These are phyloP conservation scores for Skeletonema costatum DNA, from an alignment of 108 stramenopile species.

Conservation along the genomic window DNA sequence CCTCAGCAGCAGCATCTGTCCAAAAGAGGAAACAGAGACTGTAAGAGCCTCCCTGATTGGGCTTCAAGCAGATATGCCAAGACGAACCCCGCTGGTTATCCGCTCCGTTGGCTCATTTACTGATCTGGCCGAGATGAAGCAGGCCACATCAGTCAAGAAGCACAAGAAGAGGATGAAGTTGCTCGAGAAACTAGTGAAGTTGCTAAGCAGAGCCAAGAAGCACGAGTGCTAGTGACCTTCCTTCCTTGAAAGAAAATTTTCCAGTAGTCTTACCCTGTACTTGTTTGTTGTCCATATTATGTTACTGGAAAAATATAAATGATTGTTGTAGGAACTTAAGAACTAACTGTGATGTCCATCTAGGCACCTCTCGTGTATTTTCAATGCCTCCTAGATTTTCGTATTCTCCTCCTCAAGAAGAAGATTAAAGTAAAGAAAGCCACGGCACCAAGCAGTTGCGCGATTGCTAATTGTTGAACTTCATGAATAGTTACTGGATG, in stretches of 20 bases:
- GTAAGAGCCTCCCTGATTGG: neutral
- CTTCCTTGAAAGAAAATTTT: neutral
- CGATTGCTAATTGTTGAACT: neutral
- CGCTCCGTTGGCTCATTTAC: neutral
- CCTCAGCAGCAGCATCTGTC: neutral
- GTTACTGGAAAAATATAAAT: neutral
- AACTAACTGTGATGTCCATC: neutral
- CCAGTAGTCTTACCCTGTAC: neutral
- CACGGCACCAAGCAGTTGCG: neutral
- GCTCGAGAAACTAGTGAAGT: neutral
- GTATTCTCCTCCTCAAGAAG: neutral
- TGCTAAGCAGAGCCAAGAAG: neutral
- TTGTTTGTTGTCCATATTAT: neutral
- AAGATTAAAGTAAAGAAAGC: neutral
- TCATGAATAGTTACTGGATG: neutral
- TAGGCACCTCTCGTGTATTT: neutral
- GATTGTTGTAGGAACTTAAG: neutral
- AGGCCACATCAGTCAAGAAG: neutral
- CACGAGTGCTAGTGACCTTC: neutral
- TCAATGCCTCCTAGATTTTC: neutral
- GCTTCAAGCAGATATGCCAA: neutral
- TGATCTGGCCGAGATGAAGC: neutral
- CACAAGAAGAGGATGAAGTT: constrained; percentile 1
- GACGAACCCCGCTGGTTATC: neutral
- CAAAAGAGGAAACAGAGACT: neutral